These are phyloP conservation scores for Fomitiporia mediterranea DNA, from an alignment of 1,284 basidiomycete species.

Conservation along the genomic window DNA sequence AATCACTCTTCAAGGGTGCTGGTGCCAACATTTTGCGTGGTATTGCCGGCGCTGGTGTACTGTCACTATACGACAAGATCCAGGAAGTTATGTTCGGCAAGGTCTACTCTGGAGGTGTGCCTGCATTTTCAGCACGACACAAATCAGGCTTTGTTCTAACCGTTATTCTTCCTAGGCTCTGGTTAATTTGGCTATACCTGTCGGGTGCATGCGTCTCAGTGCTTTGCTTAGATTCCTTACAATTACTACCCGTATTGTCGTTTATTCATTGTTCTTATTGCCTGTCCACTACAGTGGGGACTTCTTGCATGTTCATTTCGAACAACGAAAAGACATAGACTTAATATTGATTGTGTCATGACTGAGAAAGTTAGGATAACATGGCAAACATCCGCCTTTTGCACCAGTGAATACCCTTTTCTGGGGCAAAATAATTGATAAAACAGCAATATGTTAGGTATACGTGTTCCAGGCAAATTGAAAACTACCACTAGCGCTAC, in stretches of 20 bases:
- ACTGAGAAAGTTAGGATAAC: no score
- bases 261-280: slow-evolving; percentile 15
- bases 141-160: neutral
- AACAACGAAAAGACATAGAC: slow-evolving; percentile 16
- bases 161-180: slow-evolving; percentile 36
- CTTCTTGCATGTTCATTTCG: slow-evolving; percentile 13
- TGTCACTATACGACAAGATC: slow-evolving; percentile 92
- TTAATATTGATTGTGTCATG: neutral
- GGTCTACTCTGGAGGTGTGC: slow-evolving; percentile 79
- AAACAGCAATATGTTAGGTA: no score
- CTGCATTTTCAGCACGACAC: slow-evolving; percentile 22
- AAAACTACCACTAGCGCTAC: no score
- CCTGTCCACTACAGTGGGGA: neutral
- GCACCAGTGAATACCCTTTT: no score
- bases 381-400: no score
- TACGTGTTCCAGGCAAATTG: no score
- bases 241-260: slow-evolving; percentile 15
- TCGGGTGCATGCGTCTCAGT: slow-evolving; percentile 6
- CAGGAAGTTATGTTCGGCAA: slow-evolving; percentile 91
- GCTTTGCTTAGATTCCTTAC: slow-evolving; percentile 19
- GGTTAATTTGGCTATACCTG: slow-evolving; percentile 33
- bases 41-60: slow-evolving; percentile 96
- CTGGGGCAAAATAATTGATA: no score
- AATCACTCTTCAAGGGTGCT: slow-evolving; percentile 92
- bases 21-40: slow-evolving; percentile 98